Percentiles rank a stretch among this genome's conserved stretches.
Conservation (phyloP, 2,329 filamentous ascomycete genomes). For the Thermomyces lanuginosus region DNA sequence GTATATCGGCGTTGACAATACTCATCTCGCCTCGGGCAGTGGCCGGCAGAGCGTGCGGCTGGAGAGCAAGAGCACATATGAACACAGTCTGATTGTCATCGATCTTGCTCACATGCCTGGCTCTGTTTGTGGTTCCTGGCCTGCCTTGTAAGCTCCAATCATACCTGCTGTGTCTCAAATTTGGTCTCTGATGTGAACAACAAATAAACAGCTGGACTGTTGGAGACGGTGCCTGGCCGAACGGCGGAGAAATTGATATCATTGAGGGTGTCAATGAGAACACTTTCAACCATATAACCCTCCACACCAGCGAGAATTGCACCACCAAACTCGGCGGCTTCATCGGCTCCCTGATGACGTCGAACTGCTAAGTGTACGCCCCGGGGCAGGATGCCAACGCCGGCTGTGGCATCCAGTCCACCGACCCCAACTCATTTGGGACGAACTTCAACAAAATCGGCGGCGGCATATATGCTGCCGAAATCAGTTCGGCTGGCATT, state of each 20-base stretch:
- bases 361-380: slow-evolving; percentile 32
- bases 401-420: slow-evolving; percentile 1
- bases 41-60: slow-evolving; percentile 31
- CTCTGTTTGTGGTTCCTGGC: slow-evolving; percentile 35
- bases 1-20: slow-evolving; percentile 32
- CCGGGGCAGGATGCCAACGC: slow-evolving; percentile 9
- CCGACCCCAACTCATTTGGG: slow-evolving; percentile 17
- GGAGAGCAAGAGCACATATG: slow-evolving; percentile 27
- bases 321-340: slow-evolving; percentile 30
- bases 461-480: slow-evolving; percentile 35
- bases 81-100: slow-evolving; percentile 30
- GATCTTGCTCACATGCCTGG: slow-evolving; percentile 34
- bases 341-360: slow-evolving; percentile 32
- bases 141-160: slow-evolving; percentile 21
- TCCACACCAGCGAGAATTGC: slow-evolving; percentile 33
- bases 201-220: slow-evolving; percentile 20
- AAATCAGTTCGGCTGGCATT: slow-evolving; percentile 31
- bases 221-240: slow-evolving; percentile 23
- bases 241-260: slow-evolving; percentile 33
- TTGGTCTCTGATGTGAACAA: not conserved
- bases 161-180: too few relatives aligned
- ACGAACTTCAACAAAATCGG: slow-evolving; percentile 34
- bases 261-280: slow-evolving; percentile 36
- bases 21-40: slow-evolving; percentile 16
- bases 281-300: slow-evolving; percentile 29